Evolutionary conservation across 169 alveolate species (phyloP).

Genomic region (Perkinsus marinus): DNA sequence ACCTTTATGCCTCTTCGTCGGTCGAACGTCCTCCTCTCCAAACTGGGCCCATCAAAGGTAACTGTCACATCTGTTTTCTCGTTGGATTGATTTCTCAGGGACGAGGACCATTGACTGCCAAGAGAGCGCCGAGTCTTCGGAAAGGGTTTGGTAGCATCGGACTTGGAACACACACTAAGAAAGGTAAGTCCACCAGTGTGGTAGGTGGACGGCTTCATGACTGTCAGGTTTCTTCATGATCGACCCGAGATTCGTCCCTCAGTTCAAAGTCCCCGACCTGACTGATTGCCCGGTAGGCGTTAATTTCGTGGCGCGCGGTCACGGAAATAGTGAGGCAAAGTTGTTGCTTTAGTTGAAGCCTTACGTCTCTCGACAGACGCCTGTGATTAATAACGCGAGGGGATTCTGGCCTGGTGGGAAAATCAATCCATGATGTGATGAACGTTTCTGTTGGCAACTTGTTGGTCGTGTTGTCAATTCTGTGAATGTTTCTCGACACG

Average conservation of each 20-base stretch:
- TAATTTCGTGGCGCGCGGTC: neutral
- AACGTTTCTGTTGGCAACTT: neutral
- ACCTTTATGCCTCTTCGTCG: neutral
- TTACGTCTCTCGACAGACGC: constrained; percentile 1
- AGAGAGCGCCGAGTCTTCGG: constrained; percentile 7
- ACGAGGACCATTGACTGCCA: neutral
- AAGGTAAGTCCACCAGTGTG: neutral
- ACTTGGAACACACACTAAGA: constrained; percentile 1
- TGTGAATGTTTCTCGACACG: too few relatives aligned
- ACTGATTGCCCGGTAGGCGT: neutral
- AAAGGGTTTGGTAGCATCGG: constrained; percentile 4
- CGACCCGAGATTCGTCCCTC: constrained; percentile 1
- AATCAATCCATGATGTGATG: neutral
- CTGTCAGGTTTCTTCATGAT: neutral
- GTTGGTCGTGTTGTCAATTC: neutral
- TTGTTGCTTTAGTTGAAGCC: neutral
- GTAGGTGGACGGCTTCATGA: neutral
- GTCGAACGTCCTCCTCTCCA: neutral
- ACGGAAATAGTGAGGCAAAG: neutral
- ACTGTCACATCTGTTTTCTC: neutral
- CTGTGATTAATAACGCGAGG: neutral
- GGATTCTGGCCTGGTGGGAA: neutral
- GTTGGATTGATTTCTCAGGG: neutral
- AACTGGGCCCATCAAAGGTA: neutral
- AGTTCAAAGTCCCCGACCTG: constrained; percentile 6